Conservation (phyloP, 495 filamentous ascomycete species). For the Aspergillus mulundensis region DNA sequence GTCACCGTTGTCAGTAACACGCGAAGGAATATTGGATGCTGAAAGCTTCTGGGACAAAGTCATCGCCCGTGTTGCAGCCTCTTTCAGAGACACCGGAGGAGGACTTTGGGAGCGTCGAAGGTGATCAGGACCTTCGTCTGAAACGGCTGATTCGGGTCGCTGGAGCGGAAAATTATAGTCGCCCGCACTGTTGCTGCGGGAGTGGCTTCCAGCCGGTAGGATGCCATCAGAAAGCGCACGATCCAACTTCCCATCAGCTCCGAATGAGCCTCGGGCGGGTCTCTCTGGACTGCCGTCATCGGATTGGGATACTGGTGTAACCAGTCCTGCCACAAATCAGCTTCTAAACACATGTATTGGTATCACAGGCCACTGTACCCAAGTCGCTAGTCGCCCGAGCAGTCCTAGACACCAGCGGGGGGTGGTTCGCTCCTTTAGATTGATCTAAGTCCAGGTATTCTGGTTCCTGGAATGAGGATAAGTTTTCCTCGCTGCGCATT, state of each 20-base stretch:
- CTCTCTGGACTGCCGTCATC: slow-evolving; percentile 44
- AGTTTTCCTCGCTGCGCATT: slow-evolving; percentile 48
- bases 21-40: slow-evolving; percentile 84
- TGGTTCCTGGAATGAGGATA: slow-evolving; percentile 67
- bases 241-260: slow-evolving; percentile 39
- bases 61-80: slow-evolving; percentile 79
- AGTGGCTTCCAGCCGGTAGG: slow-evolving; percentile 25
- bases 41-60: slow-evolving; percentile 84
- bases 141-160: slow-evolving; percentile 9
- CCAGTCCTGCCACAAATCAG: slow-evolving; percentile 38
- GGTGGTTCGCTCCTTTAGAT: slow-evolving; percentile 13
- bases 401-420: slow-evolving; percentile 43
- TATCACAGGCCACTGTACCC: slow-evolving; percentile 29
- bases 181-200: slow-evolving; percentile 1
- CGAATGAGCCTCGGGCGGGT: slow-evolving; percentile 26
- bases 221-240: slow-evolving; percentile 50
- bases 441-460: slow-evolving; percentile 72
- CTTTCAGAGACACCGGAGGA: slow-evolving; percentile 65
- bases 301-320: slow-evolving; percentile 62
- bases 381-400: slow-evolving; percentile 46
- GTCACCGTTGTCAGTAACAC: slow-evolving; percentile 90
- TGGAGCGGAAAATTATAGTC: slow-evolving; percentile 11
- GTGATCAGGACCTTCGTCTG: slow-evolving; percentile 27
- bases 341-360: not conserved
- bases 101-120: slow-evolving; percentile 64